phyloP scores from a whole-genome alignment of 2,329 filamentous ascomycete species.

The Fusarium bactridioides region DNA sequence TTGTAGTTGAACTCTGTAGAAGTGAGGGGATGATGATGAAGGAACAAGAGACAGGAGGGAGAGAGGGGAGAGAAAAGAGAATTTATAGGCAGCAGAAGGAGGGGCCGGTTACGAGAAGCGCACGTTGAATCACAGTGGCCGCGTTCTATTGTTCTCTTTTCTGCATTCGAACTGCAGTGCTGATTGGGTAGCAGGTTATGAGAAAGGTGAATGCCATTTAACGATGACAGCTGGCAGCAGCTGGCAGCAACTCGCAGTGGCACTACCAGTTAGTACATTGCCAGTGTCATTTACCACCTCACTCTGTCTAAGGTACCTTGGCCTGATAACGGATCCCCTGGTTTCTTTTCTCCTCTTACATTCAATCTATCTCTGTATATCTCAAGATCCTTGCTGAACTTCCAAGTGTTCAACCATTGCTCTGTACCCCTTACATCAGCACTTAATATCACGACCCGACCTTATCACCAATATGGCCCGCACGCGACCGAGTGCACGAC shows the following conservation, averaged over 20 bases:
- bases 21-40: not conserved
- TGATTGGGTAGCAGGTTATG: not conserved
- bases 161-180: not conserved
- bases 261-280: not conserved
- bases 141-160: not conserved
- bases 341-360: not conserved
- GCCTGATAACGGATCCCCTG: not conserved
- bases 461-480: not conserved
- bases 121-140: not conserved
- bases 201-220: not conserved
- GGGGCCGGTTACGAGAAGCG: not conserved
- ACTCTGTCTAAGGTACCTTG: no score
- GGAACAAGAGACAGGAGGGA: not conserved
- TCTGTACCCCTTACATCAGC: not conserved
- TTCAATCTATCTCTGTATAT: no score
- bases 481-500: not conserved
- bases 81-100: constrained; percentile 11
- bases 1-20: not conserved
- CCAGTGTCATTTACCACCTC: no score
- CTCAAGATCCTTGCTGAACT: not conserved
- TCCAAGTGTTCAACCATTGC: not conserved
- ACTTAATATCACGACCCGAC: not conserved
- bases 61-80: not conserved
- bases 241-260: not conserved
- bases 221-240: not conserved